These are phyloP conservation scores for Eleusine coracana DNA, from an alignment of 176 grass and related monocot species.

Conservation along the genomic window DNA sequence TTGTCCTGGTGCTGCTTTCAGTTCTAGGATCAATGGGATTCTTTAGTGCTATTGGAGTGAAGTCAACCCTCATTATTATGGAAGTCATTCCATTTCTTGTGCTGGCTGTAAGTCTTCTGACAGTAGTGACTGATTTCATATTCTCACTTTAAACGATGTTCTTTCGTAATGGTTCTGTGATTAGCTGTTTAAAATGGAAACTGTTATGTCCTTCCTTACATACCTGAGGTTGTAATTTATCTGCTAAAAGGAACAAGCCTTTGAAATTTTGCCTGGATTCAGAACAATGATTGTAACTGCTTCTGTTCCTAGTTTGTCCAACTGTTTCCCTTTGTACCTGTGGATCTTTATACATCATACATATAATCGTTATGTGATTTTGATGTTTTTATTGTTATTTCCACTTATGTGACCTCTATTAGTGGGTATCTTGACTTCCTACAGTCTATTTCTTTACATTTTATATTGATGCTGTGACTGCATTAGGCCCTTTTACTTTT, in stretches of 20 bases:
- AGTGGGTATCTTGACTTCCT: constrained; percentile 1
- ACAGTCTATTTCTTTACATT: not conserved
- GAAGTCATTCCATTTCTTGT: constrained; percentile 99
- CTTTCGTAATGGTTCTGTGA: too few relatives aligned
- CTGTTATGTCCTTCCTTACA: too few relatives aligned
- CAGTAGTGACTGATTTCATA: constrained; percentile 22
- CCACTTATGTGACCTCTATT: not conserved
- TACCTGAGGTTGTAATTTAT: not conserved
- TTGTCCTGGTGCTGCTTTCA: constrained; percentile 92
- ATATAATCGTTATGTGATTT: not conserved
- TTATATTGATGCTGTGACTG: constrained; percentile 20
- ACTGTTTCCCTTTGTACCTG: not conserved
- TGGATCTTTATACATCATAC: not conserved
- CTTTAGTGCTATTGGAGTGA: constrained; percentile 89
- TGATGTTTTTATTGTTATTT: not conserved
- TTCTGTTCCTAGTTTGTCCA: not conserved
- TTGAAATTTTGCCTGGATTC: not conserved
- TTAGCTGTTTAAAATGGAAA: too few relatives aligned
- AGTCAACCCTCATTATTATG: constrained; percentile 98
- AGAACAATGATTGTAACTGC: constrained; percentile 3
- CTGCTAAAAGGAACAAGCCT: not conserved
- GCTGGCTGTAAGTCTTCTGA: constrained; percentile 83
- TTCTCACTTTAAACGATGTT: not conserved
- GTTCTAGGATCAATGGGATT: constrained; percentile 94
- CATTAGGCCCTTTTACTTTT: not conserved